Conservation (phyloP, 192 early-diverging fungal genomes). For the Funneliformis mosseae region DNA sequence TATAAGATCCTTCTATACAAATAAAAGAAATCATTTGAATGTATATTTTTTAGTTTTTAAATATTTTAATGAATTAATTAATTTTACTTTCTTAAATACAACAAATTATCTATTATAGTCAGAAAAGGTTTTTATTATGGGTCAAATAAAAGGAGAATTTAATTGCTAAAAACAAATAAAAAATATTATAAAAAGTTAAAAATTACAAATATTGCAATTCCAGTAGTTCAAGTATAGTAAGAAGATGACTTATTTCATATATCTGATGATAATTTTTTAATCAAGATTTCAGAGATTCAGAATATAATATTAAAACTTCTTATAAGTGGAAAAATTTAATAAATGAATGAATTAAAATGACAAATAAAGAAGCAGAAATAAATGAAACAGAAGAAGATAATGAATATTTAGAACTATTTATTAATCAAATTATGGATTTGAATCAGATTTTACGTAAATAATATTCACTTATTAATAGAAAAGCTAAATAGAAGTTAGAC, state of each 20-base stretch:
- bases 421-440: too few species aligned
- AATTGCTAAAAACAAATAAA: neutral
- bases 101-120: neutral
- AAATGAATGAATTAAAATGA: neutral
- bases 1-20: neutral
- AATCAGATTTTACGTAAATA: too few species aligned
- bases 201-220: neutral
- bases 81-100: neutral
- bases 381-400: neutral
- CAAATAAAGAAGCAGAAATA: neutral
- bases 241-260: neutral
- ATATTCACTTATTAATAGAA: too few species aligned
- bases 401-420: too few species aligned
- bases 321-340: neutral
- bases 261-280: slow-evolving; percentile 2
- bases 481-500: neutral
- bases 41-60: neutral
- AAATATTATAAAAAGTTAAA: slow-evolving; percentile 5
- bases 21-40: neutral
- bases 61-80: too few species aligned
- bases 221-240: neutral
- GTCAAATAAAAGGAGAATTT: slow-evolving; percentile 7
- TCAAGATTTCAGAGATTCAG: too few species aligned
- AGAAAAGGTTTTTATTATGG: neutral
- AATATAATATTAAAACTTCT: neutral